Evolutionary conservation across 768 basidiomycete genomes (phyloP), one percentile per base, ranked within the genome.

Genomic region (Naematelia encephala): DNA sequence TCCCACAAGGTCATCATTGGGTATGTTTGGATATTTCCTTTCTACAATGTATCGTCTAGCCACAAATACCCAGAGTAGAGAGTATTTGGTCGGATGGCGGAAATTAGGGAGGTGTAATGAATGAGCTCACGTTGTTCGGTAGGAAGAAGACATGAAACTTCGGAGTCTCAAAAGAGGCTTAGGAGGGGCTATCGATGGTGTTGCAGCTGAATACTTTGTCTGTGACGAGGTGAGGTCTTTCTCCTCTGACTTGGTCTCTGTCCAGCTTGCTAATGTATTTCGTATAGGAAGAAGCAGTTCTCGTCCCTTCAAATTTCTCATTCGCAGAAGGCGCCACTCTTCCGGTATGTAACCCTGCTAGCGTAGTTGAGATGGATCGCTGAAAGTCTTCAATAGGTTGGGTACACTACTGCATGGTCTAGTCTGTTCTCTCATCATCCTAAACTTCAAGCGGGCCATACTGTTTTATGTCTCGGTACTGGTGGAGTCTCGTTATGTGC

Each of bases 301-400:
- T 57, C 3, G 80, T 87, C 51, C 87, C 86, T 0, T 74, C 79
- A 3, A 82, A 86, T 68, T 79, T 87, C 19, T 82, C 81, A 1
- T 85, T 83, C 62, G 83, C 84, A 60, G 84, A 88, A 68, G 87
- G 82, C 0, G 83, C 86, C 0, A 85, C 85, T 22, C 77, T 88
- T 4, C 84, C 85, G 79, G 86, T 66, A 47, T 44, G 34, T 39
- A 16, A 8, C n/a, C n/a, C n/a, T n/a, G n/a, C n/a, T n/a, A n/a
- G n/a, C n/a, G n/a, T n/a, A n/a, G n/a, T n/a, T n/a, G n/a, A n/a
- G n/a, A n/a, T n/a, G n/a, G n/a, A n/a, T n/a, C 21, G 1, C 34
- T 44, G 25, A n/a, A 16, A 39, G 8, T 11, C 4, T 29, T 19
- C n/a, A n/a, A n/a, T 22, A 58, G 57, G 57, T 59, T 59, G 84